phyloP scores from a whole-genome alignment of 1,139 yeast genomes.

The Waltiozyma sp. region DNA sequence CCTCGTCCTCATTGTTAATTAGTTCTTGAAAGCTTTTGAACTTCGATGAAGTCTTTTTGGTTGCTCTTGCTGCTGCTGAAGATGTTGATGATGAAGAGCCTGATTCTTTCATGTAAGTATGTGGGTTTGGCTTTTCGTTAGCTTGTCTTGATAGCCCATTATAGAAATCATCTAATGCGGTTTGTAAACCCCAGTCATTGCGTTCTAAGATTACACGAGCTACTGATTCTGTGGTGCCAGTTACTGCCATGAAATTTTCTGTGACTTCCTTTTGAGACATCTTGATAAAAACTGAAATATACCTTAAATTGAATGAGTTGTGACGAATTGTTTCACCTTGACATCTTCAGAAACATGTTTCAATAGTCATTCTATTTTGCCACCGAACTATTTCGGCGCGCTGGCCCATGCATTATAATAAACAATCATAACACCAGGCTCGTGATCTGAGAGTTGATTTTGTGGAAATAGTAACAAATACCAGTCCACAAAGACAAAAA shows the following conservation, averaged over 20 bases:
- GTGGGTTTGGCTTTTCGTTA: neutral
- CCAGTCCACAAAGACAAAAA: no score
- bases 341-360: no score
- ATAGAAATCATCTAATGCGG: constrained; percentile 24
- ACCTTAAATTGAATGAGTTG: no score
- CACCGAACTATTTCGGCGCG: no score
- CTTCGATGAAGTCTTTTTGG: constrained; percentile 21
- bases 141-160: constrained; percentile 6
- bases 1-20: constrained; percentile 32
- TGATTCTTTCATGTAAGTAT: neutral
- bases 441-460: no score
- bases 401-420: no score
- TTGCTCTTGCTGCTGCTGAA: constrained; percentile 1
- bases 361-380: no score
- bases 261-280: constrained; percentile 19
- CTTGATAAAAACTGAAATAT: neutral
- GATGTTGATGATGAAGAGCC: neutral
- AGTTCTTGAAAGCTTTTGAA: constrained; percentile 45
- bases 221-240: constrained; percentile 32
- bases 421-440: no score
- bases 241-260: constrained; percentile 42
- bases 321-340: no score
- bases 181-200: constrained; percentile 28
- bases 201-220: constrained; percentile 32
- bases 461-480: no score